Conservation (phyloP, 257 asterid species). For the Marsdenia floribunda region DNA sequence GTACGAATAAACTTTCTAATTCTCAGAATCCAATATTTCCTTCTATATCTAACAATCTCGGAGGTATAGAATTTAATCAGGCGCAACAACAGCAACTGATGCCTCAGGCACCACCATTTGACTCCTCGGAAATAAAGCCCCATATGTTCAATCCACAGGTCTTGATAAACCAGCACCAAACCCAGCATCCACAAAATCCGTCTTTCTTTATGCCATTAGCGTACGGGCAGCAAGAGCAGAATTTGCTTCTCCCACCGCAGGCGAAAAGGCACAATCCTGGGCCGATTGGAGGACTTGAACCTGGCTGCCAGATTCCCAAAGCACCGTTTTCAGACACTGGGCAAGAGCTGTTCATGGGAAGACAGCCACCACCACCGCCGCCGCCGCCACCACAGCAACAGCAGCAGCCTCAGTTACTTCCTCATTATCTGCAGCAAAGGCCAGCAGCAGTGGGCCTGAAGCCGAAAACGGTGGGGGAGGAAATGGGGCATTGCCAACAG, state of each 20-base stretch:
- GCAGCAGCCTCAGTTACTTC: slow-evolving; percentile 56
- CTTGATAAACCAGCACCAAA: slow-evolving; percentile 61
- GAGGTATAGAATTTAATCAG: slow-evolving; percentile 34
- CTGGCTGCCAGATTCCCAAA: slow-evolving; percentile 38
- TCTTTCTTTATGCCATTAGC: slow-evolving; percentile 56
- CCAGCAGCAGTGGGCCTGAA: slow-evolving; percentile 37
- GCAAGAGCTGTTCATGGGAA: slow-evolving; percentile 33
- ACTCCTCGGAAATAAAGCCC: slow-evolving; percentile 50
- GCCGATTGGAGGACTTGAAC: slow-evolving; percentile 31
- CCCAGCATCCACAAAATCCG: slow-evolving; percentile 48
- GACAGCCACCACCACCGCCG: slow-evolving; percentile 17
- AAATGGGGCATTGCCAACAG: slow-evolving; percentile 39
- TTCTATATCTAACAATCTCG: slow-evolving; percentile 33
- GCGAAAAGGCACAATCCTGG: slow-evolving; percentile 60
- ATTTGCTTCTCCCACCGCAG: slow-evolving; percentile 46
- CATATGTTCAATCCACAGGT: slow-evolving; percentile 50
- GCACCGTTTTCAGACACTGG: slow-evolving; percentile 48
- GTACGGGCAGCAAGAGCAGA: slow-evolving; percentile 51
- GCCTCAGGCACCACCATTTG: slow-evolving; percentile 29
- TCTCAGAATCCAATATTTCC: slow-evolving; percentile 30
- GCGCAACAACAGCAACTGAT: slow-evolving; percentile 21
- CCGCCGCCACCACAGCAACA: slow-evolving; percentile 23
- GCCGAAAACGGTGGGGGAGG: slow-evolving; percentile 51
- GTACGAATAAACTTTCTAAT: slow-evolving; percentile 26
- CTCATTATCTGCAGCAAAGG: slow-evolving; percentile 48